A percentile compares a stretch with the other conserved stretches of the same genome.
Conservation (phyloP, 2,329 filamentous ascomycete genomes). For the Talaromyces albobiverticillius region DNA sequence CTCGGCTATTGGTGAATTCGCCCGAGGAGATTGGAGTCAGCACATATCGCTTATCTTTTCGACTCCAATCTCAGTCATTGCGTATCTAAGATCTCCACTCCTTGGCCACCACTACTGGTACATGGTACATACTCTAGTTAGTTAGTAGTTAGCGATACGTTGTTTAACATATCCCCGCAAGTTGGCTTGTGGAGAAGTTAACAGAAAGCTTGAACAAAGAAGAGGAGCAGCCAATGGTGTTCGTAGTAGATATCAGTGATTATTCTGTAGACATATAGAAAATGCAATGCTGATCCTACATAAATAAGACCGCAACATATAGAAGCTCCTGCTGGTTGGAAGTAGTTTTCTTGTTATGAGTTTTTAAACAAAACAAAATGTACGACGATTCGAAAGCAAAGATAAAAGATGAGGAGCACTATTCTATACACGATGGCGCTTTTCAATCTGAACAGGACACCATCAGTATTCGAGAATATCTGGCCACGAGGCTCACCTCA, state of each 20-base stretch:
- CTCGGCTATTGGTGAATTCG: background rate
- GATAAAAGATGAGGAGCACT: slow-evolving; percentile 1
- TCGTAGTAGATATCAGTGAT: slow-evolving; percentile 1
- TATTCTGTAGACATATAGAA: background rate
- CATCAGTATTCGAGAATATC: background rate
- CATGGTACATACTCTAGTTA: background rate
- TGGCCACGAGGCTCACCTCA: background rate
- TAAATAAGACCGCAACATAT: background rate
- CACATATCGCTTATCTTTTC: slow-evolving; percentile 6
- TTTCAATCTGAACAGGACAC: background rate
- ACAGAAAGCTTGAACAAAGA: slow-evolving; percentile 1
- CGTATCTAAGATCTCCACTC: background rate
- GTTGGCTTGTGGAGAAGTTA: slow-evolving; percentile 4
- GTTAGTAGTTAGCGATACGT: background rate
- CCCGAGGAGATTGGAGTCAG: background rate
- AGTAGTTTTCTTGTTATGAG: background rate
- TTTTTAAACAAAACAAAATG: background rate
- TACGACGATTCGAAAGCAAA: slow-evolving; percentile 4
- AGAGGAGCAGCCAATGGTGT: background rate
- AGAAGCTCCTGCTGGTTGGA: background rate
- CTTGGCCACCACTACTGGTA: background rate
- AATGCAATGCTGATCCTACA: background rate
- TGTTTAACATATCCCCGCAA: background rate
- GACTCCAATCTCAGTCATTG: background rate
- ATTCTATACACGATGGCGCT: slow-evolving; percentile 1